phyloP scores from a whole-genome alignment of 495 filamentous ascomycete species.

The Daldinia decipiens region DNA sequence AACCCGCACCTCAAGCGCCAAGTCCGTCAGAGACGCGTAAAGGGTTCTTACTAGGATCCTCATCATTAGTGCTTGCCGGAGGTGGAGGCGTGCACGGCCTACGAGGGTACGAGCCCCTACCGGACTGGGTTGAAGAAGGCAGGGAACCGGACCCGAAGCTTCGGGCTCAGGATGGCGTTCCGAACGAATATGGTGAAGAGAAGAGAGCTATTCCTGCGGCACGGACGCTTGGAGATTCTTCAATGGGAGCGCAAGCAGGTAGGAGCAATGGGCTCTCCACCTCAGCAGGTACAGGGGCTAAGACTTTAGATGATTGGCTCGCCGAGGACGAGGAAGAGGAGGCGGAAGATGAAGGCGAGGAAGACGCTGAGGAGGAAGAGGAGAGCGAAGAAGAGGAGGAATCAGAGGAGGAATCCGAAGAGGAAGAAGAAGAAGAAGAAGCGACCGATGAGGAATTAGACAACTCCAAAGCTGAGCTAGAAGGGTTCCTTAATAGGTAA shows the following conservation, averaged over 20 bases:
- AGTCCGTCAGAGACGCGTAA: constrained; percentile 84
- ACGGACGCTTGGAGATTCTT: constrained; percentile 69
- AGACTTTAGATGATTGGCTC: constrained; percentile 91
- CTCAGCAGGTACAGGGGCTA: constrained; percentile 61
- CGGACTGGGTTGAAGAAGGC: constrained; percentile 84
- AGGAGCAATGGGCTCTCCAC: constrained; percentile 64
- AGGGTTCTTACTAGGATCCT: constrained; percentile 79
- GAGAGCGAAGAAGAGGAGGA: constrained; percentile 53
- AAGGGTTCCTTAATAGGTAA: constrained; percentile 44
- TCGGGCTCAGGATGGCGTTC: constrained; percentile 61
- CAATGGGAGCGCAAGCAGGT: constrained; percentile 38
- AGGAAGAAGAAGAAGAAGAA: constrained; percentile 68
- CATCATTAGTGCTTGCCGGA: constrained; percentile 83
- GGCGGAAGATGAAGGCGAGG: constrained; percentile 34
- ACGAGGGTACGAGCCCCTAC: constrained; percentile 78
- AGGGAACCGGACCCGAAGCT: constrained; percentile 80
- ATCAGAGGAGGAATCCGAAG: constrained; percentile 60
- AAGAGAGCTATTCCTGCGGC: constrained; percentile 66
- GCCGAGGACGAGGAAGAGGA: constrained; percentile 69
- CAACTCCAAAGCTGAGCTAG: constrained; percentile 48
- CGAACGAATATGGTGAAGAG: constrained; percentile 52
- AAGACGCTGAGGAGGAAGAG: constrained; percentile 40
- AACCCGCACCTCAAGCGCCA: constrained; percentile 87
- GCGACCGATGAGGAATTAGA: constrained; percentile 54
- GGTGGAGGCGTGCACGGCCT: constrained; percentile 76